Conservation (phyloP, 1,284 basidiomycete genomes). For the Hymenochaete sp. region DNA sequence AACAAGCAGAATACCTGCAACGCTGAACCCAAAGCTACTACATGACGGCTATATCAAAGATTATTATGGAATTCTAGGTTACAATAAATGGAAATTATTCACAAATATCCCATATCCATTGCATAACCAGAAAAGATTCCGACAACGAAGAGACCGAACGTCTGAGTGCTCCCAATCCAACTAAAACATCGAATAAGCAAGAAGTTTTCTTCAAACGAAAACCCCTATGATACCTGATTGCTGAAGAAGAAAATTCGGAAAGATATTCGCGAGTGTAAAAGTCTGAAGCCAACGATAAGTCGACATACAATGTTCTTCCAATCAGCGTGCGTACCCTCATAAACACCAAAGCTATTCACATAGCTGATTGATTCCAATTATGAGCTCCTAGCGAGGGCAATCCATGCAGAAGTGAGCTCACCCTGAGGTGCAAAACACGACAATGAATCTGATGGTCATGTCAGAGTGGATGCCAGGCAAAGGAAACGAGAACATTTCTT, state of each 20-base stretch:
- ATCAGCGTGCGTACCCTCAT: constrained; percentile 2
- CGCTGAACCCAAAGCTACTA: not conserved
- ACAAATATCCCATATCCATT: constrained; percentile 9
- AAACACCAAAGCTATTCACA: constrained; percentile 6
- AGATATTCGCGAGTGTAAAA: constrained; percentile 2
- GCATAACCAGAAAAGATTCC: constrained; percentile 2
- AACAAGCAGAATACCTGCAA: constrained; percentile 30
- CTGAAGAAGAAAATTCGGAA: constrained; percentile 1
- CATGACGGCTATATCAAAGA: not conserved
- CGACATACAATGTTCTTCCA: not conserved
- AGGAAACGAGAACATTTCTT: too few relatives aligned
- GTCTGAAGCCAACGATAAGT: not conserved
- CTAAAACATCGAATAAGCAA: not conserved
- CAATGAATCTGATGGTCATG: too few relatives aligned
- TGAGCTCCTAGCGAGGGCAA: too few relatives aligned
- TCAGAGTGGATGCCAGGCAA: too few relatives aligned
- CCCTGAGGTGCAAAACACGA: too few relatives aligned
- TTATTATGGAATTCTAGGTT: not conserved
- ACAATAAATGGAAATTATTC: not conserved
- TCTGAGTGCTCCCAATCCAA: constrained; percentile 6
- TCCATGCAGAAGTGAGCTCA: too few relatives aligned
- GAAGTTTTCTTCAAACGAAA: not conserved
- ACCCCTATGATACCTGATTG: not conserved
- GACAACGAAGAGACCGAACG: not conserved
- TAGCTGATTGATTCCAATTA: not conserved